Evolutionary conservation across 352 stramenopile species (phyloP), one percentile per base, ranked within the genome.

Genomic region (Elongisporangium undulatum): DNA sequence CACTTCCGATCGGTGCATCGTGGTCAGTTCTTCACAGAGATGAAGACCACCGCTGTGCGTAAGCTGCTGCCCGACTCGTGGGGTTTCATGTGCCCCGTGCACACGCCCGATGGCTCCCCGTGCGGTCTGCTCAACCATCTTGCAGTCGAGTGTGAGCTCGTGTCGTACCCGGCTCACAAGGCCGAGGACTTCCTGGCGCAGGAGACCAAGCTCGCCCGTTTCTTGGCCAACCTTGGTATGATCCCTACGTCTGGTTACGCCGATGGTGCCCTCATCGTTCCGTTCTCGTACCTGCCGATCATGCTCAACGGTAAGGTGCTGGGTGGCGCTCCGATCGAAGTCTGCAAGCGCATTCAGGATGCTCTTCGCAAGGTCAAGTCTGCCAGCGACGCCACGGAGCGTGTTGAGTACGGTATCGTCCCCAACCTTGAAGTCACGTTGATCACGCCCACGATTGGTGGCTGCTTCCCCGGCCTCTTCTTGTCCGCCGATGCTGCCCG

Each of bases 21-120:
- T 75, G 97, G 97, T 22, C 95, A 99, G 70, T 99, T 99, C 71
- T 99, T 99, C 72, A 99, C 97, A 38, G 97, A 98, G 69, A 99
- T 99, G 97, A 99, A 99, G 74, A 99, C 97, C 41, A 99, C 98
- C 12, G 85, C 96, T 8, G 97, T 99, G 51, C 87, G 98, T 45
- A 99, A 99, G 71, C 74, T 99, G 48, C 82, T 99, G 20, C 97
- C 97, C 1, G 97, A 99, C 71, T 98, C 96, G 58, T 99, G 97
- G 97, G 97, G 97, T 8, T 99, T 99, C 68, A 62, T 99, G 39
- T 99, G 98, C 75, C 97, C 97, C 10, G 98, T 99, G 23, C 97
- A 99, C 67, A 99, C 97, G n/a, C 98, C 98, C 8, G 98, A 99
- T 95, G 98, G 98, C 34, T 97, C 94, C 51, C 97, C 98, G 19